Base-by-base conservation (phyloP, 495 filamentous ascomycete species). In the Penicillium longicatenatum region DNA sequence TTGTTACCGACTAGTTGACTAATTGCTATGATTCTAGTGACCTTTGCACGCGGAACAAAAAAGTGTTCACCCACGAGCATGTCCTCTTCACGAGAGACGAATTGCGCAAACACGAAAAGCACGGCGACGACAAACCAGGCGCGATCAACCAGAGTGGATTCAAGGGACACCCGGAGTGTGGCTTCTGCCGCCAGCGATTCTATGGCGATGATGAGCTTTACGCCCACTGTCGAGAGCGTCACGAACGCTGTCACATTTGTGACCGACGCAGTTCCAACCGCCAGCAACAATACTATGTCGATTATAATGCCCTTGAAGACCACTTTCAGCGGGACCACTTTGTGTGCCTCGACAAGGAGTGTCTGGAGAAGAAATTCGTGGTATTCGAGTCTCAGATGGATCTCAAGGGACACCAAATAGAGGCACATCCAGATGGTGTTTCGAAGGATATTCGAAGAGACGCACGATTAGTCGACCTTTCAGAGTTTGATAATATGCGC, bases 31-130 rank as follows among this genome's bases (percentile, higher is more conserved):
- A 16, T 22, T 30, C 31, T 52, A 86, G 83, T 73, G 92, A 97
- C 71, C 81, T 98, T 16, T 99, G 94, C 71, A 93, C 92, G 1
- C 75, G 90, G 37, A 90, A 97, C 73, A 98, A 99, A 77, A 97
- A 97, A 60, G 92, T 97, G 37, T 99, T 99, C 61, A 97, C 94
- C 0, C 95, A 98, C 70, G 94, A 99, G 73, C 94, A 99, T 66
- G 90, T 90, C 21, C 80, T 99, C n/a, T 97, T 97, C 66, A 89
- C 89, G 5, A 74, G 79, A n/a, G 81, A 85, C 50, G 89, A 93
- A 62, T 74, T 98, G 39, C 84, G 86, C 49, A 90, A 85, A 60
- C 94, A 99, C 67, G 93, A 98, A 81, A 88, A 84, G 60, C 84
- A 88, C 55, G 95, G 95, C 41, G 95, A 99, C 64, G 90, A 97